A percentile compares a stretch with the other conserved stretches of the same genome.
Evolutionary conservation across 202 grass and related monocot species (phyloP).

Genomic region (Digitaria exilis): DNA sequence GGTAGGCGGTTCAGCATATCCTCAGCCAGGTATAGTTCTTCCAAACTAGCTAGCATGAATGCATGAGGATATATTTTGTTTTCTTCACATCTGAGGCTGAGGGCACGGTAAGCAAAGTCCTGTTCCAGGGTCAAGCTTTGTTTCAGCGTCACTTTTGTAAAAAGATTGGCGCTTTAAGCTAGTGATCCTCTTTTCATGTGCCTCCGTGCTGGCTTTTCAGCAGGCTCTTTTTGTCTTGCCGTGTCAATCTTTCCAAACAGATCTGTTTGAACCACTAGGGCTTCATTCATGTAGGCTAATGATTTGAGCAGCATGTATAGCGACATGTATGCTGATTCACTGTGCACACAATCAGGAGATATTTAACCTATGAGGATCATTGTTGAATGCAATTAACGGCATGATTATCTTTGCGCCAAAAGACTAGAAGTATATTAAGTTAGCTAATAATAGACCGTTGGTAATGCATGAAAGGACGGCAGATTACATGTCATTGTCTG

Average conservation of each 20-base stretch:
- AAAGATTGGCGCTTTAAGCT: constrained; percentile 43
- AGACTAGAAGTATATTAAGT: background rate
- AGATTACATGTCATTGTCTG: background rate
- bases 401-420: background rate
- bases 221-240: constrained; percentile 49
- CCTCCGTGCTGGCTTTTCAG: constrained; percentile 25
- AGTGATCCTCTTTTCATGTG: constrained; percentile 44
- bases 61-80: background rate
- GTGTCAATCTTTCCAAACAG: constrained; percentile 41
- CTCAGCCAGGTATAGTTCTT: constrained; percentile 52
- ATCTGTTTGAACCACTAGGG: constrained; percentile 40
- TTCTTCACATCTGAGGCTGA: background rate
- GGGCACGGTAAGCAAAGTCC: background rate
- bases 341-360: background rate
- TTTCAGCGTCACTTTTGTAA: constrained; percentile 47
- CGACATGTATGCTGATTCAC: constrained; percentile 35
- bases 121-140: constrained; percentile 50
- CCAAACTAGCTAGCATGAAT: background rate
- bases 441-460: background rate
- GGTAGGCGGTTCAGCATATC: constrained; percentile 63
- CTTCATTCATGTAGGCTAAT: constrained; percentile 30
- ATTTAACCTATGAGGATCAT: background rate
- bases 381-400: constrained; percentile 19
- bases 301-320: constrained; percentile 34
- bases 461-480: background rate